Evolutionary conservation across 108 stramenopile species (phyloP), one percentile per base, ranked within the genome.

Genomic region (Cyclotella distinguenda): DNA sequence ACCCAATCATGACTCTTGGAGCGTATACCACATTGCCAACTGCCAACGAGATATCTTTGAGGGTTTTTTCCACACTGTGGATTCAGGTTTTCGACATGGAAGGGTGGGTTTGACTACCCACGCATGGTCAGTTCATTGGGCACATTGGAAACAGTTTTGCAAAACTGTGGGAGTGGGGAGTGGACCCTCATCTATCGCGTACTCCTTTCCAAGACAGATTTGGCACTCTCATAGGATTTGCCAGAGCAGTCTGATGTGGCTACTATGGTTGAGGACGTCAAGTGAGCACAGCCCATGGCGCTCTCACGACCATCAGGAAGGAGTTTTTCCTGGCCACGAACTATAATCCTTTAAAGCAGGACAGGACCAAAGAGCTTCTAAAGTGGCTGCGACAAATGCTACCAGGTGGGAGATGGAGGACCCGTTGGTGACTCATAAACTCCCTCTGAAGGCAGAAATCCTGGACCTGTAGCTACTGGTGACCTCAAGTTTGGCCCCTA

Each of bases 281-380:
- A 6, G 28, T 53, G n/a, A 15, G 10, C 1, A 53, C 15, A 1
- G 23, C 10, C 27, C 32, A 27, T 32, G 1, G n/a, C 8, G 52
- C 52, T 30, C 52, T 53, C 52, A 53, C 52, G 2, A 3, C 52
- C 52, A 31, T 53, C 32, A 31, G 52, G 30, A 10, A 30, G 52
- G 32, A 27, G 8, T 32, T 53, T 30, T 27, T 31, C 27, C 22
- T 53, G 52, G 52, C 23, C 28, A 31, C 28, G 3, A 31, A 31
- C 2, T n/a, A n/a, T 32, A 53, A 53, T 6, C 28, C 52, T 15
- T 32, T 12, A 26, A 53, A 53, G n/a, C 27, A n/a, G 10, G 3
- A 1, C 2, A 6, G 52, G 0, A 12, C 30, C 6, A 12, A 53
- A 9, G 32, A 53, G 8, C 28, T 53, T 1, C 1, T 30, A 27